A percentile compares a stretch with the other conserved stretches of the same genome.
Evolutionary conservation across 192 early-diverging fungal species (phyloP).

Genomic region (Coemansia sp.): DNA sequence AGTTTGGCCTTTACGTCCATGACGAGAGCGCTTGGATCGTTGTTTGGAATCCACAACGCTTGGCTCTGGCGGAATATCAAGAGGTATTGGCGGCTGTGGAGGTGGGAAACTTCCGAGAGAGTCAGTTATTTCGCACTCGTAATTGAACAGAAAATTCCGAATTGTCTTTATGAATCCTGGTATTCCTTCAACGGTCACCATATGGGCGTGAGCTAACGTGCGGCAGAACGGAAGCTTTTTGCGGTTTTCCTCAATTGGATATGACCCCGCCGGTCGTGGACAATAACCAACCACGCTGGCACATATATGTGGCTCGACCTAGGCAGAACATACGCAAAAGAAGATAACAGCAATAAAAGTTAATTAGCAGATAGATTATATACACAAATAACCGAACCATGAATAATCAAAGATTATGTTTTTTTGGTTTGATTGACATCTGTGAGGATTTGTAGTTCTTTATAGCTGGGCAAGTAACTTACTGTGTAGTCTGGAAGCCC

Average conservation of each 20-base stretch:
- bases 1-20: conserved; percentile 2
- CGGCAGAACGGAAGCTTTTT: conserved; percentile 56
- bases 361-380: background rate
- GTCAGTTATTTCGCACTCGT: conserved; percentile 50
- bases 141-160: conserved; percentile 55
- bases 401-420: background rate
- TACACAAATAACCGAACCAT: background rate
- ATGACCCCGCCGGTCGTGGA: conserved; percentile 44
- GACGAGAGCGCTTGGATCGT: conserved; percentile 3
- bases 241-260: conserved; percentile 30
- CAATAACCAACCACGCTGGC: conserved; percentile 52
- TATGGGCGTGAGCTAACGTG: conserved; percentile 45
- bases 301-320: conserved; percentile 53
- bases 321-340: background rate
- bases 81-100: conserved; percentile 43
- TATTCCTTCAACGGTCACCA: conserved; percentile 38
- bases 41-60: conserved; percentile 1
- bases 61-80: background rate
- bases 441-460: background rate
- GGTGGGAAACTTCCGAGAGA: conserved; percentile 51
- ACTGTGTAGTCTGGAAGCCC: conserved; percentile 39
- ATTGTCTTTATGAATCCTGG: conserved; percentile 47
- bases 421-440: background rate
- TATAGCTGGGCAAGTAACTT: conserved; percentile 7
- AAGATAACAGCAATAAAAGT: background rate